A percentile compares a stretch with the other conserved stretches of the same genome.
These are phyloP conservation scores for Prunus mira DNA, from an alignment of 306 rosid species.

Conservation along the genomic window DNA sequence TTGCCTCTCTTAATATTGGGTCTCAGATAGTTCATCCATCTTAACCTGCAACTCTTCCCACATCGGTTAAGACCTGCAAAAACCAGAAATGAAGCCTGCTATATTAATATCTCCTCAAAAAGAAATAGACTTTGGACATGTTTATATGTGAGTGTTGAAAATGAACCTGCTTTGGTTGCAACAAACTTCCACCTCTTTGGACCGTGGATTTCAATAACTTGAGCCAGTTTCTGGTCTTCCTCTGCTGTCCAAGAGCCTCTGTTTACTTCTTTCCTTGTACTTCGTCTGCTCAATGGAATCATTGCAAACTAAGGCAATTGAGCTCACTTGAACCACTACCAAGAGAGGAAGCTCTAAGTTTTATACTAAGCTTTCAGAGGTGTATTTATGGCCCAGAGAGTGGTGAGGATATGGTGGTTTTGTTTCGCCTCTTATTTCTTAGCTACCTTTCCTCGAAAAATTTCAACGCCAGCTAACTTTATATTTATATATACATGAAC, in stretches of 20 bases:
- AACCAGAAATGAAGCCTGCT: background rate
- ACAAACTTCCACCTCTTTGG: constrained; percentile 35
- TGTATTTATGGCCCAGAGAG: background rate
- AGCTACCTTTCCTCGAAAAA: constrained; percentile 12
- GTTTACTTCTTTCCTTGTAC: constrained; percentile 24
- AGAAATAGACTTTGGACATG: background rate
- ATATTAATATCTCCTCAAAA: background rate
- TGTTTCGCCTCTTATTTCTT: background rate
- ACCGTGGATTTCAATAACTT: constrained; percentile 36
- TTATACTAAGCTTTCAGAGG: background rate
- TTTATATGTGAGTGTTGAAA: background rate
- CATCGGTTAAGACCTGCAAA: constrained; percentile 38
- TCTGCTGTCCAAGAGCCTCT: constrained; percentile 39
- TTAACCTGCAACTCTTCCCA: constrained; percentile 52
- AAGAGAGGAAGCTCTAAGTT: background rate
- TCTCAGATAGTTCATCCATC: constrained; percentile 56
- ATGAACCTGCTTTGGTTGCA: constrained; percentile 26
- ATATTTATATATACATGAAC: background rate
- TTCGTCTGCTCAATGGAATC: constrained; percentile 9
- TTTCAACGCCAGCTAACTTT: constrained; percentile 4
- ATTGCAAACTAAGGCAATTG: background rate
- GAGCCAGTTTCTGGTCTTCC: constrained; percentile 37
- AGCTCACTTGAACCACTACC: background rate
- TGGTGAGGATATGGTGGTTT: background rate
- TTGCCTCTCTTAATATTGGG: constrained; percentile 61